Conservation (phyloP, 1,284 basidiomycete genomes). For the Ganoderma lingzhi region DNA sequence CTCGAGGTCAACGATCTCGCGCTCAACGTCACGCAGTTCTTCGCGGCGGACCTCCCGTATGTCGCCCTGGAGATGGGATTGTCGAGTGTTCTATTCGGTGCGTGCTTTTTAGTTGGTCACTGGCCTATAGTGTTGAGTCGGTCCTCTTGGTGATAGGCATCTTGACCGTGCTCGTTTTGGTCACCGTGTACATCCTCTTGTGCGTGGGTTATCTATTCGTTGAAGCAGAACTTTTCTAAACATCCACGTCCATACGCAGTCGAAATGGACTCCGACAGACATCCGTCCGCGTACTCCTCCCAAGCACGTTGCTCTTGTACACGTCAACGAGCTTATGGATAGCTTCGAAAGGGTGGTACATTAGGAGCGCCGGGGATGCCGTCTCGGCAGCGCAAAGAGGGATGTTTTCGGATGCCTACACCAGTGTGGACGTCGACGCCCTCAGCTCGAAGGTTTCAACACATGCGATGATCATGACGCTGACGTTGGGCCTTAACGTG, state of each 20-base stretch:
- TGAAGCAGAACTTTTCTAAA: neutral
- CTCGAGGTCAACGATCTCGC: constrained; percentile 1
- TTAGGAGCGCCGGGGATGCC: neutral
- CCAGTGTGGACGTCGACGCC: neutral
- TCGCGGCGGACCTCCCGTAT: constrained; percentile 2
- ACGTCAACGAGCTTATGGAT: neutral
- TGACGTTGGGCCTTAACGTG: constrained; percentile 3
- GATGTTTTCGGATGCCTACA: neutral
- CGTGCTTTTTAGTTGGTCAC: neutral
- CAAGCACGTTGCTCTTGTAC: neutral
- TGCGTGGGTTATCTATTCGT: neutral
- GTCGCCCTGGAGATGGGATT: constrained; percentile 3
- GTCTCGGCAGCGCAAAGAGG: neutral
- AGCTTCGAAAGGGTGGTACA: constrained; percentile 2
- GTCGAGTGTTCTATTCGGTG: constrained; percentile 6
- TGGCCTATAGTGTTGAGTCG: neutral
- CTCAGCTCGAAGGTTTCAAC: neutral
- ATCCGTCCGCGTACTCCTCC: constrained; percentile 7
- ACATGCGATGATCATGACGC: constrained; percentile 1
- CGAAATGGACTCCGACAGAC: constrained; percentile 1
- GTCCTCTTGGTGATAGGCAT: neutral
- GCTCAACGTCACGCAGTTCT: constrained; percentile 7
- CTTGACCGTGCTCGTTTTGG: neutral
- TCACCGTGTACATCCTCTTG: constrained; percentile 4
- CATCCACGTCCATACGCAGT: neutral